phyloP scores from a whole-genome alignment of 2,329 filamentous ascomycete genomes.

The Cercospora janseana region DNA sequence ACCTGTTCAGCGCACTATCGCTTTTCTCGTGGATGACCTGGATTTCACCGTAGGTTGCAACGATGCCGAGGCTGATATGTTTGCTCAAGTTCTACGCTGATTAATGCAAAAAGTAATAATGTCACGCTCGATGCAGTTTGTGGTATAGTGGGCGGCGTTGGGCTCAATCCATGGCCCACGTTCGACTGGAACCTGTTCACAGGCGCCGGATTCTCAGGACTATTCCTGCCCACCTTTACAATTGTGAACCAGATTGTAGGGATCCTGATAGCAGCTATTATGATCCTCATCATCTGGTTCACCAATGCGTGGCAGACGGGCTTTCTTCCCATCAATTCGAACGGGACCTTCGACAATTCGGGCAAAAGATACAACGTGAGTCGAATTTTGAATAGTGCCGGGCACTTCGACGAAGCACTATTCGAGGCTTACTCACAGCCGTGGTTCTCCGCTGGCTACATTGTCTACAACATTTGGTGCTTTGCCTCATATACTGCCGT shows the following conservation, averaged over 20 bases:
- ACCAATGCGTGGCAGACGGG: slow-evolving; percentile 73
- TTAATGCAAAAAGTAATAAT: slow-evolving; percentile 10
- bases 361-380: slow-evolving; percentile 76
- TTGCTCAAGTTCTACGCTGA: too few species aligned
- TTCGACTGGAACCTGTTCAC: slow-evolving; percentile 82
- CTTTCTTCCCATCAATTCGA: slow-evolving; percentile 81
- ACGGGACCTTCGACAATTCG: slow-evolving; percentile 79
- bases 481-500: slow-evolving; percentile 14
- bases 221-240: slow-evolving; percentile 48
- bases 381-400: slow-evolving; percentile 67
- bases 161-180: slow-evolving; percentile 52
- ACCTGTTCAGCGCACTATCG: slow-evolving; percentile 9
- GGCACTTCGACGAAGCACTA: slow-evolving; percentile 74
- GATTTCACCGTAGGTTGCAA: slow-evolving; percentile 17
- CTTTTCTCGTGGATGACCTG: slow-evolving; percentile 17
- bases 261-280: slow-evolving; percentile 32
- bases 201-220: slow-evolving; percentile 56
- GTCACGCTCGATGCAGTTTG: slow-evolving; percentile 10
- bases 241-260: slow-evolving; percentile 64
- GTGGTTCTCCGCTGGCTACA: slow-evolving; percentile 18
- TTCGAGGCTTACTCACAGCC: slow-evolving; percentile 78
- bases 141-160: slow-evolving; percentile 10
- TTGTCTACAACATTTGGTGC: slow-evolving; percentile 14
- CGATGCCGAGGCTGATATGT: too few species aligned
- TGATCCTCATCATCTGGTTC: slow-evolving; percentile 49